Evolutionary conservation across 352 stramenopile genomes (phyloP).

Genomic region (Phytophthora melonis): DNA sequence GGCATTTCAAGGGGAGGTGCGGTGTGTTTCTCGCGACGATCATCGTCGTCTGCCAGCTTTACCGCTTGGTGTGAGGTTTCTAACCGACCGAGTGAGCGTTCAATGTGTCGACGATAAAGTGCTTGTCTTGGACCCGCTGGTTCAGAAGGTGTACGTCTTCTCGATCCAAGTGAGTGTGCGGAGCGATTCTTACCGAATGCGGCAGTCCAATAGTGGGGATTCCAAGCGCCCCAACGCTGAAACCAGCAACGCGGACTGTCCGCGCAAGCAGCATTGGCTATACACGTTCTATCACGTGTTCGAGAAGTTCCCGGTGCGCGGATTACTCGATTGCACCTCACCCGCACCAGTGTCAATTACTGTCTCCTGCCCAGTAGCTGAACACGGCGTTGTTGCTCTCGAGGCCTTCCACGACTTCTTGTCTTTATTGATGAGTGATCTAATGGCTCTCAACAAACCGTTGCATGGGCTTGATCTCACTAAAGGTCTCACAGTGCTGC

Average conservation of each 20-base stretch:
- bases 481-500: conserved; percentile 11
- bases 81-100: conserved; percentile 34
- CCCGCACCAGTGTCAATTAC: conserved; percentile 10
- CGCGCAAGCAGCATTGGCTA: conserved; percentile 37
- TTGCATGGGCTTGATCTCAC: conserved; percentile 47
- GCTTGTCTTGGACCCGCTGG: conserved; percentile 46
- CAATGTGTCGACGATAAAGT: conserved; percentile 41
- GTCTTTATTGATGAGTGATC: conserved; percentile 48
- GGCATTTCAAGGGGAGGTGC: conserved; percentile 27
- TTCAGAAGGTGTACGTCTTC: conserved; percentile 32
- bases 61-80: conserved; percentile 35
- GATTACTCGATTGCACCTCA: conserved; percentile 18
- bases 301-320: conserved; percentile 65
- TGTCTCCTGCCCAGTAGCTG: conserved; percentile 13
- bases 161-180: conserved; percentile 49
- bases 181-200: conserved; percentile 70
- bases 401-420: conserved; percentile 41
- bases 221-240: conserved; percentile 6
- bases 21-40: conserved; percentile 48
- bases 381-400: not conserved
- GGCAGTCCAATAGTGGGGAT: conserved; percentile 30
- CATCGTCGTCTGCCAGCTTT: conserved; percentile 42
- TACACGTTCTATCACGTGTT: conserved; percentile 58
- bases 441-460: conserved; percentile 50
- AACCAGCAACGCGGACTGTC: conserved; percentile 12